Conservation (phyloP, 768 basidiomycete species). For the Lactarius hengduanensis region DNA sequence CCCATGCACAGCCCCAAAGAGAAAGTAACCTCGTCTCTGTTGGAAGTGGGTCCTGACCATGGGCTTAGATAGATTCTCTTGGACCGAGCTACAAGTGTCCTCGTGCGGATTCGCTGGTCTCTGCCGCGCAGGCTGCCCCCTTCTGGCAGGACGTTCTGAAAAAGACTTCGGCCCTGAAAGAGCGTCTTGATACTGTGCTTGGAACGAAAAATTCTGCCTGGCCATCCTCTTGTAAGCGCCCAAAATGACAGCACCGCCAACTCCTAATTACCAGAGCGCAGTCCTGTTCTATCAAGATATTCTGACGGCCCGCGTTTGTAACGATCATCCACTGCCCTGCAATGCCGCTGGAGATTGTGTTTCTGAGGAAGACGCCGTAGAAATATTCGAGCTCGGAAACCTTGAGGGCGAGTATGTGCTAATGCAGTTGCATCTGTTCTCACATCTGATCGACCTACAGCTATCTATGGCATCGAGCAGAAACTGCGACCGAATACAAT, state of each 20-base stretch:
- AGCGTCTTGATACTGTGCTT: slow-evolving; percentile 38
- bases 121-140: slow-evolving; percentile 42
- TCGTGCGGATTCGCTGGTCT: slow-evolving; percentile 34
- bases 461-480: slow-evolving; percentile 49
- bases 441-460: slow-evolving; percentile 30
- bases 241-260: not conserved
- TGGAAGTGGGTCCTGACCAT: not conserved
- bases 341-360: slow-evolving; percentile 44
- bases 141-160: slow-evolving; percentile 46
- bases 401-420: slow-evolving; percentile 38
- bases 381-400: slow-evolving; percentile 38
- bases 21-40: slow-evolving; percentile 32
- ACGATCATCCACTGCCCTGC: slow-evolving; percentile 45
- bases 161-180: slow-evolving; percentile 38
- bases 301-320: slow-evolving; percentile 46
- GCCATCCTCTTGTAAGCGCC: slow-evolving; percentile 43
- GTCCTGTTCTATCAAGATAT: slow-evolving; percentile 47
- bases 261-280: not conserved
- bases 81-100: slow-evolving; percentile 45
- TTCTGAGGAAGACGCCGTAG: slow-evolving; percentile 38
- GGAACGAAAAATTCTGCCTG: slow-evolving; percentile 39
- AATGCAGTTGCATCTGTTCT: not conserved
- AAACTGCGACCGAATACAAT: slow-evolving; percentile 42
- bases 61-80: slow-evolving; percentile 45
- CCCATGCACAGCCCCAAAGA: slow-evolving; percentile 42